Evolutionary conservation across 106 monocot species (phyloP).

Genomic region (Dioscorea zingiberensis): DNA sequence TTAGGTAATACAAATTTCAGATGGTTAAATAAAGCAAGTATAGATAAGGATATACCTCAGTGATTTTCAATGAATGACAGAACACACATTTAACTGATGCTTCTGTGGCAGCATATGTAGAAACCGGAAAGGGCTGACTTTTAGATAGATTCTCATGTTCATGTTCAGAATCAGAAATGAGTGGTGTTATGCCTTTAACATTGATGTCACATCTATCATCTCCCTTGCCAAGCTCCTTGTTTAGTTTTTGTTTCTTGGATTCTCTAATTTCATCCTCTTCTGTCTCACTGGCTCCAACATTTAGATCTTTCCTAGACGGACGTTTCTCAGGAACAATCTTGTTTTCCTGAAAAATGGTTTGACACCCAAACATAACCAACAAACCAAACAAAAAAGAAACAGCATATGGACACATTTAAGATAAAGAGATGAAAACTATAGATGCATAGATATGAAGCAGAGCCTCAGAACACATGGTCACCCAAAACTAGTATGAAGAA

Average conservation of each 20-base stretch:
- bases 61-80: conserved; percentile 44
- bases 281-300: conserved; percentile 9
- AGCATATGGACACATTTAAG: no score
- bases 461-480: background rate
- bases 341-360: conserved; percentile 9
- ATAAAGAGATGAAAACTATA: no score
- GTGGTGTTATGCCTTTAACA: background rate
- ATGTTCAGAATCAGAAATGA: background rate
- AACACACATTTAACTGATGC: conserved; percentile 42
- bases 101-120: background rate
- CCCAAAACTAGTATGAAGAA: no score
- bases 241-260: conserved; percentile 37
- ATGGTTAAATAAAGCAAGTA: background rate
- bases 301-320: conserved; percentile 13
- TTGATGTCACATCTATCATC: background rate
- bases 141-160: background rate
- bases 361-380: background rate
- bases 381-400: background rate
- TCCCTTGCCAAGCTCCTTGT: background rate
- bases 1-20: background rate
- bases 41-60: conserved; percentile 27
- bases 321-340: conserved; percentile 3
- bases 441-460: background rate
- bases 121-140: background rate
- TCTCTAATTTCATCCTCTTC: conserved; percentile 19